Percentiles rank a stretch among this genome's conserved stretches.
Evolutionary conservation across 192 early-diverging fungal genomes (phyloP).

Genomic region (Backusella westeae): DNA sequence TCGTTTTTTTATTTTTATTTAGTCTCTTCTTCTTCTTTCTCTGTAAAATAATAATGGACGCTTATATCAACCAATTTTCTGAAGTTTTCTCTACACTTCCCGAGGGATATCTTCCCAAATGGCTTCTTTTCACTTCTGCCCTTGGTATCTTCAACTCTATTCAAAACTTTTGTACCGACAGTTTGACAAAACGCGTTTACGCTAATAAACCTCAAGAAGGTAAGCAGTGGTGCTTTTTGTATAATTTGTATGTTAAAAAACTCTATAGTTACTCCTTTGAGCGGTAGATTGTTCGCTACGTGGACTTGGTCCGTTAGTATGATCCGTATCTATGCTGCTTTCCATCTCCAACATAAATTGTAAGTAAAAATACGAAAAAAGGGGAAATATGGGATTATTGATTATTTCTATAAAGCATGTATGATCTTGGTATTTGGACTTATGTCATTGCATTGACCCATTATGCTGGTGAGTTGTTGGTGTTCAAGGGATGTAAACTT

Average conservation of each 20-base stretch:
- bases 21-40: neutral
- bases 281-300: conserved; percentile 72
- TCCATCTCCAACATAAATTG: conserved; percentile 71
- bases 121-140: conserved; percentile 71
- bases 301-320: conserved; percentile 86
- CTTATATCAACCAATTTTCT: conserved; percentile 7
- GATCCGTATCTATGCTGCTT: conserved; percentile 84
- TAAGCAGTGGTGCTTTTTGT: conserved; percentile 12
- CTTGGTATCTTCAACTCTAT: conserved; percentile 82
- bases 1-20: neutral
- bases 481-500: conserved; percentile 56
- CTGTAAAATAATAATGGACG: conserved; percentile 21
- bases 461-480: conserved; percentile 64
- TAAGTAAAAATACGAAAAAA: conserved; percentile 28
- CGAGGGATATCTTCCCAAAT: conserved; percentile 62
- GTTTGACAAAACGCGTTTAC: conserved; percentile 79
- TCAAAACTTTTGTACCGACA: conserved; percentile 78
- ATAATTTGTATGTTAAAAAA: too few species aligned
- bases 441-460: conserved; percentile 42
- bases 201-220: conserved; percentile 59
- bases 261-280: too few species aligned
- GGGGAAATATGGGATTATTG: neutral
- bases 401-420: too few species aligned
- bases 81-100: conserved; percentile 38
- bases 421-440: too few species aligned